A percentile compares a stretch with the other conserved stretches of the same genome.
phyloP scores from a whole-genome alignment of 2,329 filamentous ascomycete genomes.

The Aspergillus pseudotamarii region DNA sequence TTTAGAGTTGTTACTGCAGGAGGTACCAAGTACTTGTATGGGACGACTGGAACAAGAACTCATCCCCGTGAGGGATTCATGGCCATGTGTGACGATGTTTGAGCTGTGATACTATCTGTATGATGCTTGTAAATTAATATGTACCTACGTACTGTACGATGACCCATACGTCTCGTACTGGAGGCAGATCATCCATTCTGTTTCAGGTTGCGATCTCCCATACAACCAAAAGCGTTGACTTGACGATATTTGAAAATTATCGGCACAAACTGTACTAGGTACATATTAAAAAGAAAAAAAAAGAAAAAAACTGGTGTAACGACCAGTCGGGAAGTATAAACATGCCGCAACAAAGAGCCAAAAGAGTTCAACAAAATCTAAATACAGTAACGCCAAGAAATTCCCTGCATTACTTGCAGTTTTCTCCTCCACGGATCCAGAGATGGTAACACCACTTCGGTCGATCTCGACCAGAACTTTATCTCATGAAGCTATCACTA shows the following conservation, averaged over 20 bases:
- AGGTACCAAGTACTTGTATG: neutral
- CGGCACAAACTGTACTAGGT: neutral
- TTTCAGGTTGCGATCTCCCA: neutral
- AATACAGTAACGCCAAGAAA: slow-evolving; percentile 4
- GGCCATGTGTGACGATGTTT: neutral
- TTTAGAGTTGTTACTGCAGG: neutral
- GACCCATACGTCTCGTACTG: neutral
- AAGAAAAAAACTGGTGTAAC: neutral
- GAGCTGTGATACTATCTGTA: neutral
- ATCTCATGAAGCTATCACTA: neutral
- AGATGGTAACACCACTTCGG: neutral
- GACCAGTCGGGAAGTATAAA: neutral
- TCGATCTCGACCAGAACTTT: neutral
- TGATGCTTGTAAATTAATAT: neutral
- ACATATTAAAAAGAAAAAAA: neutral
- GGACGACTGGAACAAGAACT: neutral
- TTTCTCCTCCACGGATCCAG: neutral
- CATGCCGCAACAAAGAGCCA: neutral
- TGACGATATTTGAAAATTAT: neutral
- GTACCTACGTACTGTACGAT: neutral
- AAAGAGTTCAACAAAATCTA: neutral
- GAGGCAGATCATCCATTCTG: neutral
- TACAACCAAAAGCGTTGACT: neutral
- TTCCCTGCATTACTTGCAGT: slow-evolving; percentile 5
- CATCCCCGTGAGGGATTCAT: neutral